Evolutionary conservation across 2,329 filamentous ascomycete genomes (phyloP).

Genomic region (Microdochium trichocladiopsis): DNA sequence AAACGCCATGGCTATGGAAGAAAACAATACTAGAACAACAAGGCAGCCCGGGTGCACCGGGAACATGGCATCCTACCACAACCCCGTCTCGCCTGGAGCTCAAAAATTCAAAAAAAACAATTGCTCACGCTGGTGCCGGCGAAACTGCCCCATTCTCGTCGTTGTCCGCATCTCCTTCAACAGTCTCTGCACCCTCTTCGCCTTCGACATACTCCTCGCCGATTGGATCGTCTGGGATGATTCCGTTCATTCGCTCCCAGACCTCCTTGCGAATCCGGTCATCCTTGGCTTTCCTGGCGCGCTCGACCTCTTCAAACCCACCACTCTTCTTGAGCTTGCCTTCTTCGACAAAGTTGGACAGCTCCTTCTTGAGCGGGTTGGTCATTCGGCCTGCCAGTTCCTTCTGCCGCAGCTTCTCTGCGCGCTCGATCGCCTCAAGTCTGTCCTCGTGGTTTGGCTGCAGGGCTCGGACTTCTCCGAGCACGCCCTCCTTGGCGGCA

Average conservation of each 20-base stretch:
- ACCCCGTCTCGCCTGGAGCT: background rate
- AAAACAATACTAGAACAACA: background rate
- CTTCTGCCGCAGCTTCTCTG: constrained; percentile 83
- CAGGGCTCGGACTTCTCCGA: constrained; percentile 88
- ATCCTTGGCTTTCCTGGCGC: constrained; percentile 76
- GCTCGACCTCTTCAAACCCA: constrained; percentile 88
- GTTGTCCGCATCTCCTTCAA: constrained; percentile 1
- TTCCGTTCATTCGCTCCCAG: constrained; percentile 59
- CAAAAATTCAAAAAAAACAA: too few relatives aligned
- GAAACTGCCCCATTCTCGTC: background rate
- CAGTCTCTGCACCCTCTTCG: background rate
- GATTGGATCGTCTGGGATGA: constrained; percentile 32
- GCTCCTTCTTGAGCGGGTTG: constrained; percentile 75
- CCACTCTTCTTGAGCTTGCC: constrained; percentile 94
- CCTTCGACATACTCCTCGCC: constrained; percentile 24
- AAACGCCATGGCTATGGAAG: constrained; percentile 1
- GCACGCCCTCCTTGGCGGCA: constrained; percentile 81
- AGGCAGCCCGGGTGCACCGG: background rate
- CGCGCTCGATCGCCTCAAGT: constrained; percentile 93
- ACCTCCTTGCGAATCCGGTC: constrained; percentile 78
- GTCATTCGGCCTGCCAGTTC: constrained; percentile 74
- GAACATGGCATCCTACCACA: background rate
- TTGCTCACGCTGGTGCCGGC: background rate
- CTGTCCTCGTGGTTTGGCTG: constrained; percentile 92
- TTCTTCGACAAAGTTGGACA: constrained; percentile 78